phyloP scores from a whole-genome alignment of 371 early-diverging fungal genomes.

The Mortierella sp. region DNA sequence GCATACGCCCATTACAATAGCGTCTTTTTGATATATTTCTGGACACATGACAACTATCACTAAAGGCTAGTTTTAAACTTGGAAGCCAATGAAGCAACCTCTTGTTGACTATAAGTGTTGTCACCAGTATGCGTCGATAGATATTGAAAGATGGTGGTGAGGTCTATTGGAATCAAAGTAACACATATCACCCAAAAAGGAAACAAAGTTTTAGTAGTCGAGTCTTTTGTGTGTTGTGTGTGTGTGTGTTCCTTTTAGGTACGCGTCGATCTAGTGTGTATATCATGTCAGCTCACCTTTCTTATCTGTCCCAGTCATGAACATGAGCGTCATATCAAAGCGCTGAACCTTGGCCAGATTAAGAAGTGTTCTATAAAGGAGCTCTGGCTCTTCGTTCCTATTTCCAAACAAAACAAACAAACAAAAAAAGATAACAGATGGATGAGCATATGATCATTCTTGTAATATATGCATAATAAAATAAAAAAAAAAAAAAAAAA shows the following conservation, averaged over 20 bases:
- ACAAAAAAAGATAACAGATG: background rate
- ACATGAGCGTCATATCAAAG: slow-evolving; percentile 76
- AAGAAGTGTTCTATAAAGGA: slow-evolving; percentile 56
- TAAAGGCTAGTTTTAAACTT: slow-evolving; percentile 29
- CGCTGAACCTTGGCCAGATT: slow-evolving; percentile 67
- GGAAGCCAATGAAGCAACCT: slow-evolving; percentile 28
- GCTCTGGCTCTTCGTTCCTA: slow-evolving; percentile 55
- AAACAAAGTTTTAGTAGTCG: no score
- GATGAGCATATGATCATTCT: background rate
- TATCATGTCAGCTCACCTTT: slow-evolving; percentile 55
- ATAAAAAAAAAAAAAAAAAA: slow-evolving; percentile 16
- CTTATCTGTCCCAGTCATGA: slow-evolving; percentile 64
- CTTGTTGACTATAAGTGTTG: slow-evolving; percentile 21
- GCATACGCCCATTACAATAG: background rate
- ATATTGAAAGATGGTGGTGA: slow-evolving; percentile 27
- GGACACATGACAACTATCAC: background rate
- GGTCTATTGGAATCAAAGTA: slow-evolving; percentile 15
- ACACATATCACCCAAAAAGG: no score
- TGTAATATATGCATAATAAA: slow-evolving; percentile 11
- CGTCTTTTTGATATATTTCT: background rate
- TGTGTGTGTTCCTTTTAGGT: background rate
- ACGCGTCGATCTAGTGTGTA: background rate
- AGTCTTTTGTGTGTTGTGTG: background rate
- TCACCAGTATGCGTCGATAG: slow-evolving; percentile 13
- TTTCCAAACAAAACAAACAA: background rate